These are phyloP conservation scores for Mycena pura DNA, from an alignment of 768 basidiomycete genomes.

Conservation along the genomic window DNA sequence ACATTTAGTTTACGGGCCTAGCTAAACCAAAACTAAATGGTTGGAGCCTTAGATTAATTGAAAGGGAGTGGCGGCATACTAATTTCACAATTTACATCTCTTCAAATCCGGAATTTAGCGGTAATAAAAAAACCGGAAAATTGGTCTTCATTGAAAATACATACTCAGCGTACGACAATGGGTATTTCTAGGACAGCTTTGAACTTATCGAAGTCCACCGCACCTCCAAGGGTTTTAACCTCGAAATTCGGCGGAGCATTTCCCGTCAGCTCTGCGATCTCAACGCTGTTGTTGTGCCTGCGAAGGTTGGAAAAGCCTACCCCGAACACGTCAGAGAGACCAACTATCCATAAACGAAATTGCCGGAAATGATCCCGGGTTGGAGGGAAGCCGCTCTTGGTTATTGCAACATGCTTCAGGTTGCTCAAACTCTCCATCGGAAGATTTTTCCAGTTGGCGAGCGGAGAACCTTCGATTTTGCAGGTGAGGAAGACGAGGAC, in stretches of 20 bases:
- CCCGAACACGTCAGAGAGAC: background rate
- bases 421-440: background rate
- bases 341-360: background rate
- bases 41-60: too few species aligned
- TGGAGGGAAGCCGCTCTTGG: background rate
- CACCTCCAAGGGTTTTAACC: too few species aligned
- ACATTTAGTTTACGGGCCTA: too few species aligned
- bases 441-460: background rate
- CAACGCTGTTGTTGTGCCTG: background rate
- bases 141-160: too few species aligned
- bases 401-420: background rate
- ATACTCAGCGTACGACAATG: too few species aligned
- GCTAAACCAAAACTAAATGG: too few species aligned
- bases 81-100: background rate
- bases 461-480: background rate
- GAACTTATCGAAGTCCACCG: too few species aligned
- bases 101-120: background rate
- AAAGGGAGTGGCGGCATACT: too few species aligned
- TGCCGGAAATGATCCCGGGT: background rate
- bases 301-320: background rate
- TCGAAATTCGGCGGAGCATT: too few species aligned
- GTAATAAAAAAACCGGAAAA: background rate
- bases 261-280: background rate
- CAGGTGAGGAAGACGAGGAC: slow-evolving; percentile 2
- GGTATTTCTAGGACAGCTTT: too few species aligned